Conservation (phyloP, 352 stramenopile species). For the Aphanomyces cochlioides region DNA sequence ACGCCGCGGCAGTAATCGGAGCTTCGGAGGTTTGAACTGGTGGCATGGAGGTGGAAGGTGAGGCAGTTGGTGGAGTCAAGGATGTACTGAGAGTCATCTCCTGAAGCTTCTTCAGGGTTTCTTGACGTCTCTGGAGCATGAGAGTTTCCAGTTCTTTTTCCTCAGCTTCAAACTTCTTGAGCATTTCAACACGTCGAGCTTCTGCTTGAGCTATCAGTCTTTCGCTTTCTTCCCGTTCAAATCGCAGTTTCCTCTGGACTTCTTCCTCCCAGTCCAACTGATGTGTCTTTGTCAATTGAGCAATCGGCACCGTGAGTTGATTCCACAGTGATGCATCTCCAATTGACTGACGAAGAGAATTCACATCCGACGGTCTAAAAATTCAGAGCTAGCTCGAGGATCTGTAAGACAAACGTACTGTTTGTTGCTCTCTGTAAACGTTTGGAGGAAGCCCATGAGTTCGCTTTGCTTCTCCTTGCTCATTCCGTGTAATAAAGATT, state of each 20-base stretch:
- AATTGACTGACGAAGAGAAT: conserved; percentile 55
- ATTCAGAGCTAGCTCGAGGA: neutral
- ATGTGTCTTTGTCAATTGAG: conserved; percentile 47
- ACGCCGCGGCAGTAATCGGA: neutral
- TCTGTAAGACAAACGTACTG: conserved; percentile 30
- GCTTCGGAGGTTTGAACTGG: too few relatives aligned
- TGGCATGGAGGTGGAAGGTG: neutral
- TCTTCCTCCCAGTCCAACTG: conserved; percentile 63
- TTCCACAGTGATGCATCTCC: conserved; percentile 72
- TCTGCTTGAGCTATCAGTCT: conserved; percentile 49
- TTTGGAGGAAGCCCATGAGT: conserved; percentile 55
- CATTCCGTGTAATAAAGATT: conserved; percentile 41
- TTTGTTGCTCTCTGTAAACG: conserved; percentile 57
- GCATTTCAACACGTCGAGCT: conserved; percentile 45
- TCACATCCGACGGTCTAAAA: conserved; percentile 39
- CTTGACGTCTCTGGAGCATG: conserved; percentile 57
- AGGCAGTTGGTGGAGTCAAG: neutral
- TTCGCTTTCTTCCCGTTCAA: conserved; percentile 56
- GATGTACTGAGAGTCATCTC: conserved; percentile 13
- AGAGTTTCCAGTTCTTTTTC: conserved; percentile 62
- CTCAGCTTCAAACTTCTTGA: conserved; percentile 70
- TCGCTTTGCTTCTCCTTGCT: conserved; percentile 61
- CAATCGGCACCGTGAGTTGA: conserved; percentile 48
- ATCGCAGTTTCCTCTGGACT: conserved; percentile 42
- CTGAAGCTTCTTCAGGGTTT: conserved; percentile 52